Conservation (phyloP, 805 yeast genomes). For the Yamadazyma philogaea region DNA sequence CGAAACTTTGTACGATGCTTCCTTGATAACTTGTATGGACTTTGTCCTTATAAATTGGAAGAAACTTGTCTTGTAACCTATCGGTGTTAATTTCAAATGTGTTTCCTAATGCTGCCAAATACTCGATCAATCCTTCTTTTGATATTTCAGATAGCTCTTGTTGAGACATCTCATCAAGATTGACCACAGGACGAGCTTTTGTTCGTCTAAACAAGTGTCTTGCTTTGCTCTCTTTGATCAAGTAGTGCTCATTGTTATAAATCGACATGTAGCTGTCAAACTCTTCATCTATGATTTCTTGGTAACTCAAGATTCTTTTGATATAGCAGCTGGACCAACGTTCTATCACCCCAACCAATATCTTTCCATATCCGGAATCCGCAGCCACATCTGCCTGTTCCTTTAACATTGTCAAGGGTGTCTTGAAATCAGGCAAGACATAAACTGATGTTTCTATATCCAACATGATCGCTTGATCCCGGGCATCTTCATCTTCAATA, state of each 20-base stretch:
- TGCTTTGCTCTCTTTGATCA: constrained; percentile 44
- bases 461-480: constrained; percentile 28
- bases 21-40: constrained; percentile 47
- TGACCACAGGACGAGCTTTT: constrained; percentile 17
- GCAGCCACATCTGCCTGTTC: constrained; percentile 89
- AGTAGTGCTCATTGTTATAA: constrained; percentile 37
- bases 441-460: constrained; percentile 45
- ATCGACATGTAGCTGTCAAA: constrained; percentile 38
- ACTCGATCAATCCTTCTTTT: constrained; percentile 73
- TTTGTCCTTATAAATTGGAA: constrained; percentile 57
- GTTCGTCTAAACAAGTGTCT: constrained; percentile 32
- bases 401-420: constrained; percentile 77
- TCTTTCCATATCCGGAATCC: constrained; percentile 76
- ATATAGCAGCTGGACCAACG: constrained; percentile 62
- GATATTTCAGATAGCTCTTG: constrained; percentile 37
- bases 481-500: constrained; percentile 37
- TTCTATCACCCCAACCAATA: constrained; percentile 72
- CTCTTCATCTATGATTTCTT: constrained; percentile 47
- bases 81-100: constrained; percentile 78
- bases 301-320: constrained; percentile 64
- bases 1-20: constrained; percentile 34
- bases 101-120: constrained; percentile 77
- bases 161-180: constrained; percentile 38
- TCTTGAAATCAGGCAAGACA: constrained; percentile 74
- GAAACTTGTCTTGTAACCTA: constrained; percentile 61